Base-by-base conservation (phyloP, 192 early-diverging fungal genomes). In the Dispira parvispora region DNA sequence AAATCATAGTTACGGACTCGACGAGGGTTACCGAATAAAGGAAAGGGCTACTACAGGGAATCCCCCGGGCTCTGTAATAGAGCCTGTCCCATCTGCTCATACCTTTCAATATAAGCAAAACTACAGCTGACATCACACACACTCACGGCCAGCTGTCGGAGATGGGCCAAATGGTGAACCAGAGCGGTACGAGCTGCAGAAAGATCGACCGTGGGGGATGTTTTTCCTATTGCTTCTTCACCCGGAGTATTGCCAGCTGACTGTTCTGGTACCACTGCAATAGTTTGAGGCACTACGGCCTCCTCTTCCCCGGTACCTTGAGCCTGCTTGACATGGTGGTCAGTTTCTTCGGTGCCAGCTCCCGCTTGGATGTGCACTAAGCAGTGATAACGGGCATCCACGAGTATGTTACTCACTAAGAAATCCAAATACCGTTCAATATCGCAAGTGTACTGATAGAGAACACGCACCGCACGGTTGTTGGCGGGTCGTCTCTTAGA, bases 371-470 rank as follows among this genome's bases (percentile, higher is more conserved):
- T 61, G 16, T 38, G 43, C 26, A 44, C 26, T 2, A 42, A 61
- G 43, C 58, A 61, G 0, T 44, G 38, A 44, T 61, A 61, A 42
- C 28, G 58, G 9, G 58, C 58, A 44, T 61, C 58, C 58, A 61
- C 45, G 0, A 61, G 20, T 44, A 61, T 20, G 43, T 61, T 61
- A 61, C 58, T 44, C 58, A 61, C 58, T 42, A 61, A 38, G 58
- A 61, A 61, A 12, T 61, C 58, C 4, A 61, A 25, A 5, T 44
- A 42, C 43, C 58, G 58, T 25, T 61, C 58, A 45, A 61, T 61
- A 8, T 61, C 58, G 16, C 58, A n/a, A 42, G 58, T 61, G 58
- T 61, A 43, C 42, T 61, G 58, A 44, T 61, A 61, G n/a, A 61
- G 43, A 18, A 61, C 25, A 14, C 58, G 58, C n/a, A 61, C 28